A percentile compares a stretch with the other conserved stretches of the same genome.
phyloP scores from a whole-genome alignment of 352 stramenopile species.

The Globisporangium perplexum region DNA sequence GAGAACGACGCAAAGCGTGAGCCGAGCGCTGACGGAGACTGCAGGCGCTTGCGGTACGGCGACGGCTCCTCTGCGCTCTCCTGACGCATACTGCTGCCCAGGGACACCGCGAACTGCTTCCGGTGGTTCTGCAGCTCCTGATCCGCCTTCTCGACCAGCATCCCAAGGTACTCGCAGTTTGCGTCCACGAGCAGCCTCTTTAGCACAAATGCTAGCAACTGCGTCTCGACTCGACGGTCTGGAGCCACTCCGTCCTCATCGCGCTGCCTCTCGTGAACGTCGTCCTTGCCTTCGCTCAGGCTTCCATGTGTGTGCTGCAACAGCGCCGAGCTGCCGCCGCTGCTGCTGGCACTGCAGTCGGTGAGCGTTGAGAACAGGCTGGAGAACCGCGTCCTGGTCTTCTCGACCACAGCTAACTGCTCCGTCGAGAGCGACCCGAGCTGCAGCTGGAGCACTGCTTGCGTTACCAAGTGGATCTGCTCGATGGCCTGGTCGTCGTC shows the following conservation, averaged over 20 bases:
- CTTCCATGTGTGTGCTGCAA: not conserved
- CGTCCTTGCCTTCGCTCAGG: not conserved
- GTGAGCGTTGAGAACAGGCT: slow-evolving; percentile 17
- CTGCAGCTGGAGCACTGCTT: slow-evolving; percentile 34
- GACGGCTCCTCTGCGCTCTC: slow-evolving; percentile 21
- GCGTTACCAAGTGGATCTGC: slow-evolving; percentile 32
- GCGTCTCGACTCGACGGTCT: not conserved
- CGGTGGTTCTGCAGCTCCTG: slow-evolving; percentile 34
- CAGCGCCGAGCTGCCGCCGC: not conserved
- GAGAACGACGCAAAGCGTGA: slow-evolving; percentile 46
- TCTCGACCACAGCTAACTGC: slow-evolving; percentile 32
- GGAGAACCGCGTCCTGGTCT: slow-evolving; percentile 26
- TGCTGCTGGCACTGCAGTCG: too few species aligned
- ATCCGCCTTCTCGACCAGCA: slow-evolving; percentile 29
- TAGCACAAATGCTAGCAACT: slow-evolving; percentile 31
- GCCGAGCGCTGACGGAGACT: slow-evolving; percentile 13
- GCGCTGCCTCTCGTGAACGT: slow-evolving; percentile 1
- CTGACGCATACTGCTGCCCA: slow-evolving; percentile 17
- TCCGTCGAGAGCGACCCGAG: slow-evolving; percentile 27
- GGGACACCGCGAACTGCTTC: slow-evolving; percentile 31
- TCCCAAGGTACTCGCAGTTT: slow-evolving; percentile 36
- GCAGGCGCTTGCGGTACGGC: slow-evolving; percentile 15
- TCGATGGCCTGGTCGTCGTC: slow-evolving; percentile 17
- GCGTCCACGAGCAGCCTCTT: slow-evolving; percentile 35
- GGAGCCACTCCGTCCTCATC: not conserved